Base-by-base conservation (phyloP, 305 asterid genomes). In the Coffea humblotiana region DNA sequence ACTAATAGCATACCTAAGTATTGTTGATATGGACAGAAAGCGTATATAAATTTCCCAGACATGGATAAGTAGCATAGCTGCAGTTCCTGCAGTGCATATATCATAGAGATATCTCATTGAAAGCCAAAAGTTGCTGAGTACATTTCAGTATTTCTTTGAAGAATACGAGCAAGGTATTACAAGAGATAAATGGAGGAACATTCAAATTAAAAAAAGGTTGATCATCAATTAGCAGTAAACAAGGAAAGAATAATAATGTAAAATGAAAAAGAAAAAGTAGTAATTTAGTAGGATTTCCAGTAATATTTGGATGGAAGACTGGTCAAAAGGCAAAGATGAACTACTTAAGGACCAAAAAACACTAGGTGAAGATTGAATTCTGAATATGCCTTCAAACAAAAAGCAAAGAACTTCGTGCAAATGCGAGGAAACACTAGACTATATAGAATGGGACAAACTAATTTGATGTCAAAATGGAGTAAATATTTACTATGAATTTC, bases 1-100 rank as follows among this genome's bases (percentile, higher is more conserved):
- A 27, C 67, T 70, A 47, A n/a, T 29, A 37, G 51, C 78, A 80
- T 71, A 96, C 99, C 99, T 92, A 88, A 96, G 95, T 65, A 94
- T 83, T 84, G 90, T 89, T 52, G 92, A 81, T 72, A 89, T 92
- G 74, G 99, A 91, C 58, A 95, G 89, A 84, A 94, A 78, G 86
- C 83, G 83, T 83, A 94, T 85, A 77, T 90, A 89, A 82, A 95
- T 94, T 77, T 93, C 85, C 99, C 99, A 96, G 81, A 96, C 97
- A 90, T 94, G 85, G 88, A 93, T 88, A 81, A 96, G 99, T 86
- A 96, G 90, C 94, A 96, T 93, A 19, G 90, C 92, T 87, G 98
- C 97, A 69, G 98, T 96, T 87, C 99, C 99, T 96, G 91, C 72
- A 25, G 72, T 47, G 23, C 70, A 80, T 18, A 11, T 58, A 29